Evolutionary conservation across 345 rosid species (phyloP).

Genomic region (Lepidium sativum): DNA sequence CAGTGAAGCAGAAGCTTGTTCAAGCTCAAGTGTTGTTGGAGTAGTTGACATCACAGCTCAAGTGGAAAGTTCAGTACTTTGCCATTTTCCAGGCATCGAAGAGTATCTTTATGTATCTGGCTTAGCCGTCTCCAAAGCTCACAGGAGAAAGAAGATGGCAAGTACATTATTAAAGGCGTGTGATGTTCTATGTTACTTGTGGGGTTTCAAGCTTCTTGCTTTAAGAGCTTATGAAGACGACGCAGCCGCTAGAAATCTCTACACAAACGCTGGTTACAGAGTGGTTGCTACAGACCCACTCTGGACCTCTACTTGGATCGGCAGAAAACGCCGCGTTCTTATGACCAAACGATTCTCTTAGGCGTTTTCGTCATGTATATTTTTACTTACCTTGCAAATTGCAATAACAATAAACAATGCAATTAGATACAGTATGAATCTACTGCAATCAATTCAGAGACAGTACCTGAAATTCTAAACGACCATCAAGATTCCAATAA

Average conservation of each 20-base stretch:
- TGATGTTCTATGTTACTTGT: constrained; percentile 43
- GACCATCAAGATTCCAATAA: not conserved
- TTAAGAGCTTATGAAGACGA: constrained; percentile 83
- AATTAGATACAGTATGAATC: not conserved
- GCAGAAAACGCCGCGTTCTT: constrained; percentile 61
- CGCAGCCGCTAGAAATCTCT: constrained; percentile 51
- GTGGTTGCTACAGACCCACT: constrained; percentile 50
- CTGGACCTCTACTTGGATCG: constrained; percentile 66
- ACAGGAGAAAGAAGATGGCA: constrained; percentile 69
- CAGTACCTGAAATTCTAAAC: not conserved
- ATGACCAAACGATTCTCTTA: constrained; percentile 46
- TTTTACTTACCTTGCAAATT: not conserved
- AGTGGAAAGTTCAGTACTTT: constrained; percentile 48
- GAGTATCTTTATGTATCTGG: constrained; percentile 87
- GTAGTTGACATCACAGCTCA: constrained; percentile 65
- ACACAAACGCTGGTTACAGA: constrained; percentile 64
- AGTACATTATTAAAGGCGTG: constrained; percentile 64
- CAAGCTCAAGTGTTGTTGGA: constrained; percentile 44
- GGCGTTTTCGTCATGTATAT: constrained; percentile 1
- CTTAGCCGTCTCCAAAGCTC: constrained; percentile 55
- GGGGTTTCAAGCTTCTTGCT: constrained; percentile 61
- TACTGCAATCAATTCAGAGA: not conserved
- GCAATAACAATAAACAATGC: not conserved
- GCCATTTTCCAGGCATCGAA: constrained; percentile 41
- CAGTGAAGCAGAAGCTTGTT: constrained; percentile 13